Evolutionary conservation across 2,329 filamentous ascomycete species (phyloP), one percentile per base, ranked within the genome.

Genomic region (Aspergillus aculeatus): DNA sequence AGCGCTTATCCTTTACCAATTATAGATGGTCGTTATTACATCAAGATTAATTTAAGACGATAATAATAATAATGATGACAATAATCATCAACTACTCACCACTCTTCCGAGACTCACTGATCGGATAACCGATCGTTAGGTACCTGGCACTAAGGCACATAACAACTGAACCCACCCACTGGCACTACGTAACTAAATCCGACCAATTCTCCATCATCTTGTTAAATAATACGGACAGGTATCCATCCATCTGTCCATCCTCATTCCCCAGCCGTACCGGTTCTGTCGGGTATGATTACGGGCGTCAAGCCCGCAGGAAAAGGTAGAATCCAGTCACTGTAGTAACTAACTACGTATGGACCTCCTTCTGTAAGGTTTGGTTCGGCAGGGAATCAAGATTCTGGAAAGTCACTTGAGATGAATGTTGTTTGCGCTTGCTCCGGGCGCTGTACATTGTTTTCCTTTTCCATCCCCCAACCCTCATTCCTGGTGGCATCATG

Each of bases 111-210:
- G 23, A 35, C 32, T 41, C 24, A 26, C 51, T 19, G 51, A 53
- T 53, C 51, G 51, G 51, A 53, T 53, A 47, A 44, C 38, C 51
- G 51, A 44, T 53, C 51, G 32, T 47, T 41, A 44, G 51, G 35
- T 53, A 44, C 38, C 38, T 44, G 38, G 12, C 11, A 51, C 26
- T 26, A 16, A 24, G 32, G 38, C 16, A 44, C 38, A 44, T 12
- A 16, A 35, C 11, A 16, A 16, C 23, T 23, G 23, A 23, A 32
- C 32, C 32, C 32, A 44, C 38, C 16, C 38, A 44, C 38, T 44
- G 38, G 38, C 38, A 44, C 38, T 44, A 44, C 26, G 26, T 29
- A 44, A 12, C 38, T 16, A 35, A 35, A 35, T 35, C 32, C 32
- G 12, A 35, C 32, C 32, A 16, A 35, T 35, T 35, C 32, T 35